Conservation (phyloP, 1,284 basidiomycete species). For the Cerioporus squamosus region DNA sequence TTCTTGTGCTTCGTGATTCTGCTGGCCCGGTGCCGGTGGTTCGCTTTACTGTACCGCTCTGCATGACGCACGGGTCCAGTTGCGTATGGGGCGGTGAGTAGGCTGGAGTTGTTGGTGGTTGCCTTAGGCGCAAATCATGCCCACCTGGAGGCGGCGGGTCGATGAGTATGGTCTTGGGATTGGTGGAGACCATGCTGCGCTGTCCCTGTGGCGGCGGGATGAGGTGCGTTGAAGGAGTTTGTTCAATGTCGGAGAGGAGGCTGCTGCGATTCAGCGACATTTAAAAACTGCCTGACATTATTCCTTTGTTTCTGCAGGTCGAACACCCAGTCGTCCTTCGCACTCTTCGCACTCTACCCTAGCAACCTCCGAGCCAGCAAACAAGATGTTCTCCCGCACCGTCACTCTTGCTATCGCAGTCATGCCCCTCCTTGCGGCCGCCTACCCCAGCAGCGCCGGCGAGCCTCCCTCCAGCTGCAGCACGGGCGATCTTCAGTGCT, state of each 20-base stretch:
- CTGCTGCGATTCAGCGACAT: neutral
- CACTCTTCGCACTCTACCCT: slow-evolving; percentile 3
- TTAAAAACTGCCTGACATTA: slow-evolving; percentile 5
- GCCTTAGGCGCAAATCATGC: too few species aligned
- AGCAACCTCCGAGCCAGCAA: neutral
- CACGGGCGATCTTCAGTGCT: slow-evolving; percentile 33
- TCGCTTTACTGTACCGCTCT: too few species aligned
- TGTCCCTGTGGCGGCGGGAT: too few species aligned
- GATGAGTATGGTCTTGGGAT: too few species aligned
- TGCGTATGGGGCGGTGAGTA: too few species aligned
- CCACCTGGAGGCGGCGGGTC: too few species aligned
- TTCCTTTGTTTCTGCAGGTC: slow-evolving; percentile 3
- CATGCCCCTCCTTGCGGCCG: slow-evolving; percentile 23
- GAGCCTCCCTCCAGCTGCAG: slow-evolving; percentile 25
- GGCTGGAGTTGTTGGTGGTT: too few species aligned
- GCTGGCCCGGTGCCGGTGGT: too few species aligned
- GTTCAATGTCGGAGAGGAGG: neutral
- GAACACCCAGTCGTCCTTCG: slow-evolving; percentile 9
- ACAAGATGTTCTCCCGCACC: slow-evolving; percentile 17
- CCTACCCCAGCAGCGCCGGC: slow-evolving; percentile 19
- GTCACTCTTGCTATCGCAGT: slow-evolving; percentile 7
- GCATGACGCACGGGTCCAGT: too few species aligned
- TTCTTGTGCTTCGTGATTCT: too few species aligned
- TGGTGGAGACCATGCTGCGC: too few species aligned
- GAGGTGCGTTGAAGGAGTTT: too few species aligned